Evolutionary conservation across 306 rosid genomes (phyloP).

Genomic region (Trifolium fragiferum): DNA sequence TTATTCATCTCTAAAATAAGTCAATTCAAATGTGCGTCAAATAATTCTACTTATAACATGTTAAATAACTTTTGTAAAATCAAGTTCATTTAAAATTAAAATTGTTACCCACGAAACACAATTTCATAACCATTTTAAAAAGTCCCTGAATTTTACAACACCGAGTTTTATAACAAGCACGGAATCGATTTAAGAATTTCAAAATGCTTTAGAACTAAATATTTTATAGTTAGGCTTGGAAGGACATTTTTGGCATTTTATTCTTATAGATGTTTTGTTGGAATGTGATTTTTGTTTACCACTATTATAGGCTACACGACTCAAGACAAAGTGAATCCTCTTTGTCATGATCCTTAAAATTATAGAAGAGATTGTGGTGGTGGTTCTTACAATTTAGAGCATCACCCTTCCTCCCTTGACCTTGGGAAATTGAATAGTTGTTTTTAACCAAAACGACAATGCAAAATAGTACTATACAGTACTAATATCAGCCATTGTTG

Average conservation of each 20-base stretch:
- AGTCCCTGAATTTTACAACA: neutral
- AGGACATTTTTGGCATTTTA: conserved; percentile 46
- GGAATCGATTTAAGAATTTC: neutral
- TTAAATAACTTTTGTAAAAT: no score
- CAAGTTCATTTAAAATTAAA: no score
- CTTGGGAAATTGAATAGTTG: conserved; percentile 47
- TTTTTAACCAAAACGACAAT: conserved; percentile 42
- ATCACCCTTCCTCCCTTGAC: neutral
- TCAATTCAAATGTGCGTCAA: no score
- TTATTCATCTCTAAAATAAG: no score
- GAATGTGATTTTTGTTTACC: conserved; percentile 24
- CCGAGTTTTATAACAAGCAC: neutral
- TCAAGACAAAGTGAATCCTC: neutral
- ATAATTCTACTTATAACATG: no score
- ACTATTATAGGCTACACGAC: neutral
- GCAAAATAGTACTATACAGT: neutral
- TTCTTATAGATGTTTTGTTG: conserved; percentile 11
- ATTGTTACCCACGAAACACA: neutral
- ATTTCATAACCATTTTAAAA: neutral
- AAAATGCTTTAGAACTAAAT: neutral
- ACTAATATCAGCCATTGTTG: neutral
- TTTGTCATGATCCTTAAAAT: conserved; percentile 12
- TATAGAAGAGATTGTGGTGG: conserved; percentile 21
- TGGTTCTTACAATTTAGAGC: conserved; percentile 21
- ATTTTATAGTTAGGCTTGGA: conserved; percentile 7